Evolutionary conservation across 805 yeast genomes (phyloP), one percentile per base, ranked within the genome.

Genomic region (Saturnispora serradocipensis): DNA sequence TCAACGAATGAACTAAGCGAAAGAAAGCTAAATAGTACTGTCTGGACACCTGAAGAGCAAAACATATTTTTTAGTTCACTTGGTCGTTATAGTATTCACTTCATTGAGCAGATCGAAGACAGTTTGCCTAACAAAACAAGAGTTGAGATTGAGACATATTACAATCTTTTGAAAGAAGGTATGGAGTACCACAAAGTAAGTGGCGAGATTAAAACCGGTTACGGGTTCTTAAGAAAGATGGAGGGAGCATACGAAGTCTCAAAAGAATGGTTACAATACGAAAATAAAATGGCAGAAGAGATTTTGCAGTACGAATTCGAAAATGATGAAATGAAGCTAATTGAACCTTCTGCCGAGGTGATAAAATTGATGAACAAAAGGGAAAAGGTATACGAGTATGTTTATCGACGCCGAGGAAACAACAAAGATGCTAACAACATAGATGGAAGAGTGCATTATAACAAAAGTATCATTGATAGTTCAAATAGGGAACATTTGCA

Each of bases 11-110:
- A 38, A 16, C 5, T 38, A 38, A 11, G 16, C 22, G 25, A 38
- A 38, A 38, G 11, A 20, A 38, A 18, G 22, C 22, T 38, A 18
- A 11, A 9, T 18, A 15, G 11, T 11, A 38, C 22, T 20, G 45
- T 43, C 27, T 81, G 86, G 86, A 59, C 71, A 1, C 52, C 59
- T 0, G 50, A 52, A 1, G 86, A 82, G 50, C 81, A 81, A 56
- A 76, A 75, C 20, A 39, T 51, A 13, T 82, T 82, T 61, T 82
- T 80, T 61, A 66, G 68, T 20, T 67, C 72, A 22, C 59, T 82
- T 32, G 72, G 76, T 1, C 64, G 81, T 34, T 74, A 69, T 57
- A 74, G 82, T 2, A 80, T 79, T 22, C 72, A 72, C 49, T 59
- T 73, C n/a, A 49, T 70, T 1, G 79, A 77, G 8, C 49, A 61